These are phyloP conservation scores for Rhododendron simsii DNA, from an alignment of 148 eudicot species.

Conservation along the genomic window DNA sequence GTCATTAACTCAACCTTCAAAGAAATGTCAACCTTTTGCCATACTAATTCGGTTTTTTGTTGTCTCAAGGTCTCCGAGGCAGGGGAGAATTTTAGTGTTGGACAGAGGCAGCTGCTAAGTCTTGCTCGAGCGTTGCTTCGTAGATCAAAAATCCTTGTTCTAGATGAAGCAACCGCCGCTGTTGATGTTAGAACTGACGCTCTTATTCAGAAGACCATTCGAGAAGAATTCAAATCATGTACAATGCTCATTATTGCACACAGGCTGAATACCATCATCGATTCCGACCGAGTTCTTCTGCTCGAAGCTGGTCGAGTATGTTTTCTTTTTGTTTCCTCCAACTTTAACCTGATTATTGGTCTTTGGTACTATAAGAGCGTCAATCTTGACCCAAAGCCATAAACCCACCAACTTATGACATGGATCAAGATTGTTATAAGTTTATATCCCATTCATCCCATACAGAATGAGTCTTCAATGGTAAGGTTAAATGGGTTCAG, in stretches of 20 bases:
- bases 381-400: neutral
- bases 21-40: neutral
- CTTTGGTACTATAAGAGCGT: neutral
- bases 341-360: neutral
- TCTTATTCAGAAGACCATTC: slow-evolving; percentile 67
- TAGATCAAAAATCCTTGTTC: slow-evolving; percentile 71
- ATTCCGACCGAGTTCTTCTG: slow-evolving; percentile 57
- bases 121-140: slow-evolving; percentile 78
- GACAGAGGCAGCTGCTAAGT: slow-evolving; percentile 69
- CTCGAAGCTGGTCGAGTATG: slow-evolving; percentile 69
- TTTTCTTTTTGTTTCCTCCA: neutral
- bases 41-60: neutral
- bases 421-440: neutral
- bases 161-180: slow-evolving; percentile 83
- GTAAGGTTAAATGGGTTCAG: neutral
- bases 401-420: neutral
- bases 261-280: slow-evolving; percentile 72
- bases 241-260: slow-evolving; percentile 81
- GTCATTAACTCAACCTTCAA: neutral
- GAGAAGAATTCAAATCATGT: slow-evolving; percentile 68
- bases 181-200: slow-evolving; percentile 85
- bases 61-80: slow-evolving; percentile 61
- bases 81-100: slow-evolving; percentile 82
- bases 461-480: neutral
- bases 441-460: neutral